Percentiles rank a stretch among this genome's conserved stretches.
Evolutionary conservation across 257 asterid species (phyloP).

Genomic region (Orobanche coerulescens): DNA sequence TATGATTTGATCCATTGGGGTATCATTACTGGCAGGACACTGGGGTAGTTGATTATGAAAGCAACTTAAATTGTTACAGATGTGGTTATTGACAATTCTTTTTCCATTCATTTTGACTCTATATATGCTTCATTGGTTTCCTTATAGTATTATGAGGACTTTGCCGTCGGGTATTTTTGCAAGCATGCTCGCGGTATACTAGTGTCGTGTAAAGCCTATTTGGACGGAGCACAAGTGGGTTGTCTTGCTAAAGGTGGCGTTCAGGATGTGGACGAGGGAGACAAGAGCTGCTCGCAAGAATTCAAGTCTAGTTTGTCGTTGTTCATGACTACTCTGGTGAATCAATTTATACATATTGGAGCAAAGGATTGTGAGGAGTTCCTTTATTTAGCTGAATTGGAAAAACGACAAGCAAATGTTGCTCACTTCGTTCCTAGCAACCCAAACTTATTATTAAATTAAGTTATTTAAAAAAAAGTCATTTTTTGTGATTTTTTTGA

Average conservation of each 20-base stretch:
- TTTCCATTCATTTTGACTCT: neutral
- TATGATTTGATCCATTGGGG: no score
- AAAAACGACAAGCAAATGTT: slow-evolving; percentile 16
- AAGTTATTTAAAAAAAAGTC: no score
- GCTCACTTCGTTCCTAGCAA: neutral
- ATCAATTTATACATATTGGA: slow-evolving; percentile 43
- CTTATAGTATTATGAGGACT: slow-evolving; percentile 75
- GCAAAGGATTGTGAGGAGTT: slow-evolving; percentile 61
- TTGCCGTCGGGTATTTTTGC: slow-evolving; percentile 62
- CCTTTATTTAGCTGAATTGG: slow-evolving; percentile 30
- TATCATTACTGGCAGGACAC: neutral
- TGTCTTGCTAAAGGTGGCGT: slow-evolving; percentile 73
- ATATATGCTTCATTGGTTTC: slow-evolving; percentile 11
- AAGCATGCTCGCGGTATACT: slow-evolving; percentile 51
- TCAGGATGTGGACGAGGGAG: slow-evolving; percentile 67
- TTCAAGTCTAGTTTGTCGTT: slow-evolving; percentile 37
- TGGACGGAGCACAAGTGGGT: slow-evolving; percentile 89
- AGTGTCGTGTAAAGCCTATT: slow-evolving; percentile 65
- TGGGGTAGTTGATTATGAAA: neutral
- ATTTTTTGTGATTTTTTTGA: neutral
- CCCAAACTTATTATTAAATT: neutral
- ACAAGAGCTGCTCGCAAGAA: slow-evolving; percentile 53
- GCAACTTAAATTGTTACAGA: neutral
- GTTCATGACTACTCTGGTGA: slow-evolving; percentile 39
- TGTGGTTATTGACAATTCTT: neutral